Evolutionary conservation across 1,139 yeast species (phyloP).

Genomic region (Candida glucosophila): DNA sequence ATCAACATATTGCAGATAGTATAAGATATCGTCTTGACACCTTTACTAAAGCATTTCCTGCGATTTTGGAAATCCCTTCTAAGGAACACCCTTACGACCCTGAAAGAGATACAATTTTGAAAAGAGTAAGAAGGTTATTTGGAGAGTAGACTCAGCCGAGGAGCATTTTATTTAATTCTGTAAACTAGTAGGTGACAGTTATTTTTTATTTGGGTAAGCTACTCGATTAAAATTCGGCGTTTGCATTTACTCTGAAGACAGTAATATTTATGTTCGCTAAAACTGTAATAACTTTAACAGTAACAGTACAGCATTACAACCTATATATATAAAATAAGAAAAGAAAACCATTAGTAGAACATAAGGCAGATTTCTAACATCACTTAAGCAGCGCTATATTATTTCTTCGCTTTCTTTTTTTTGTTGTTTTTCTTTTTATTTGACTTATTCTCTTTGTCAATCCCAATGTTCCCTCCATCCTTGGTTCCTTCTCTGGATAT

Average conservation of each 20-base stretch:
- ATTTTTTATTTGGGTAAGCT: too few species aligned
- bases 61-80: constrained; percentile 92
- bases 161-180: too few species aligned
- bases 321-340: too few species aligned
- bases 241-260: too few species aligned
- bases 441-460: constrained; percentile 2
- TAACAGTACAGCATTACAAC: too few species aligned
- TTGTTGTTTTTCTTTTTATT: constrained; percentile 10
- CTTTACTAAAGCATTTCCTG: constrained; percentile 90
- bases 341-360: too few species aligned
- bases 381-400: constrained; percentile 4
- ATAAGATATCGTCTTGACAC: constrained; percentile 78
- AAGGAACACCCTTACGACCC: constrained; percentile 99
- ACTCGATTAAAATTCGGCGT: too few species aligned
- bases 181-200: too few species aligned
- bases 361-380: too few species aligned
- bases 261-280: too few species aligned
- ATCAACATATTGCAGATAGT: constrained; percentile 90
- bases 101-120: constrained; percentile 90
- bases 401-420: constrained; percentile 9
- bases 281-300: too few species aligned
- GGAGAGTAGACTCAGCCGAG: constrained; percentile 87
- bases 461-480: constrained; percentile 1
- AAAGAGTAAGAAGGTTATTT: constrained; percentile 88
- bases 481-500: constrained; percentile 1